Evolutionary conservation across 2,329 filamentous ascomycete species (phyloP), one percentile per base, ranked within the genome.

Genomic region (Xylaria digitata): DNA sequence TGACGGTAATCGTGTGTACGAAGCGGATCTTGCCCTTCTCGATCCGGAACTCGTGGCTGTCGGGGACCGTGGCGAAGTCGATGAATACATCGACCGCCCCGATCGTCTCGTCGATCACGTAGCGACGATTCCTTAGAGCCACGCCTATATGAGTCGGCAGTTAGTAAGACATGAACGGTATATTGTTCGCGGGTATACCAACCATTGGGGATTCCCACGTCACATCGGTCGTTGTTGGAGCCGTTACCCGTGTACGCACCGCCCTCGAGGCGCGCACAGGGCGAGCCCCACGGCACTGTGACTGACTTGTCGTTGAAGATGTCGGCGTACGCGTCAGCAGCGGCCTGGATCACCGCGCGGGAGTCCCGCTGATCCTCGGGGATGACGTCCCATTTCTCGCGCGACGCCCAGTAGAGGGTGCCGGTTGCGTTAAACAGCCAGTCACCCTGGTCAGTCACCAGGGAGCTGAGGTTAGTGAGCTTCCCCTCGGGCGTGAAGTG

Each of bases 351-450:
- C 1, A 73, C 75, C 13, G 70, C 76, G 46, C 79, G 75, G 8
- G 72, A 69, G 61, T 79, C 77, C 3, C 77, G 74, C 60, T 77
- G 68, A 48, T 64, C 74, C 45, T 75, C 75, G 7, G 76, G 71
- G 62, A 80, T 78, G 30, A 73, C 72, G 40, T 69, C 70, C 78
- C 78, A 80, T n/a, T 69, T 63, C 72, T 80, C 78, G n/a, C 70
- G 73, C 6, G 73, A 70, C 4, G 77, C 75, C 72, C 77, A 79
- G 66, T 76, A 76, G 54, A 76, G 73, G 17, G 78, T 80, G 23
- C 73, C 73, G 2, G 78, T 73, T 9, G 78, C 77, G 61, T 80
- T 78, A 72, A 80, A 80, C n/a, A 79, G 74, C 79, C 79, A 80
- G 72, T 79, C 77, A 43, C 78, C 78, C 56, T 66, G 69, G 62